Percentiles rank a stretch among this genome's conserved stretches.
phyloP scores from a whole-genome alignment of 352 stramenopile species.

The Pythium phragmitis region DNA sequence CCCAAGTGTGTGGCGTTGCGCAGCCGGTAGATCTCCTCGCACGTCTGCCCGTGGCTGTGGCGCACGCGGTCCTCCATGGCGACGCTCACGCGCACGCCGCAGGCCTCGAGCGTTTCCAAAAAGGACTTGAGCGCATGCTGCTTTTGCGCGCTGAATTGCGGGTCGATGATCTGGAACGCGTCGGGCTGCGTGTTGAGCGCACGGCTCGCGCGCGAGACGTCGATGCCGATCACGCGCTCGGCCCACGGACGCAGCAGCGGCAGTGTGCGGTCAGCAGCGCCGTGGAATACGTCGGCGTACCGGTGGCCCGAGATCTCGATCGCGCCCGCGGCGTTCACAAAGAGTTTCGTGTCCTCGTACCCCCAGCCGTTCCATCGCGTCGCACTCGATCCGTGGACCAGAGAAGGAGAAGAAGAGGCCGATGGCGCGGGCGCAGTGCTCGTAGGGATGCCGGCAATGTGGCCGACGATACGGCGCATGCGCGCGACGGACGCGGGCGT shows the following conservation, averaged over 20 bases:
- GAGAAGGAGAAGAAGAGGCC: background rate
- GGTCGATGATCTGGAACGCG: slow-evolving; percentile 30
- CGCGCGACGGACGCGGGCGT: slow-evolving; percentile 37
- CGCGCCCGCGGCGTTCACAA: slow-evolving; percentile 49
- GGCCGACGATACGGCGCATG: slow-evolving; percentile 52
- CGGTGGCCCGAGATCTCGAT: slow-evolving; percentile 63
- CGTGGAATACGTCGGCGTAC: slow-evolving; percentile 63
- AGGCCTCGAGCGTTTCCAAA: slow-evolving; percentile 26
- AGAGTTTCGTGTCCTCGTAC: slow-evolving; percentile 68
- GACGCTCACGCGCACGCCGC: slow-evolving; percentile 37
- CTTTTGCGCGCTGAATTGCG: slow-evolving; percentile 12
- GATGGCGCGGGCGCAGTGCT: slow-evolving; percentile 2
- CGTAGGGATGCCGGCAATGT: slow-evolving; percentile 27
- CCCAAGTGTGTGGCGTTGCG: slow-evolving; percentile 42
- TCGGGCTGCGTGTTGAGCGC: slow-evolving; percentile 34
- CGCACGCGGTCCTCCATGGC: slow-evolving; percentile 56
- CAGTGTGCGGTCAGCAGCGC: slow-evolving; percentile 41
- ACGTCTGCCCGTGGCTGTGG: slow-evolving; percentile 71
- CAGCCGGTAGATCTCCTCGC: slow-evolving; percentile 65
- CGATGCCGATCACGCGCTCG: slow-evolving; percentile 52
- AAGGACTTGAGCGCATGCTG: slow-evolving; percentile 36
- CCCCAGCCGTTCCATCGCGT: slow-evolving; percentile 79
- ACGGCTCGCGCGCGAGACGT: slow-evolving; percentile 36
- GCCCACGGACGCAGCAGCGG: slow-evolving; percentile 56
- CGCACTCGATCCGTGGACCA: slow-evolving; percentile 20